Evolutionary conservation across 2,329 filamentous ascomycete genomes (phyloP).

Genomic region (Xylariomycetidae sp.): DNA sequence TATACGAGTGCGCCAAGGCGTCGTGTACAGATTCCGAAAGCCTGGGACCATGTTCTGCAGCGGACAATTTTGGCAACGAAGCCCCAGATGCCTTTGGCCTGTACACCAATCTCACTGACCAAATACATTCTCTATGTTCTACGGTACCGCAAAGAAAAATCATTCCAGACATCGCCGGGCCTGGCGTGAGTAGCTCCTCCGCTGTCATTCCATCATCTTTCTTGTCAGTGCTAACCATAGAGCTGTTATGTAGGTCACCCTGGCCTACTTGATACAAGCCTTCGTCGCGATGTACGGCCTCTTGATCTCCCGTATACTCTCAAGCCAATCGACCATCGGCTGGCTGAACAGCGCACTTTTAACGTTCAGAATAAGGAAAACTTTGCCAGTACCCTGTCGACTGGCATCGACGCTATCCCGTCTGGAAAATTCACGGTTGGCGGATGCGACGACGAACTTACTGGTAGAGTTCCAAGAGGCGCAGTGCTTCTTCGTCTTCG

Average conservation of each 20-base stretch:
- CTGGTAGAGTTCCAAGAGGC: background rate
- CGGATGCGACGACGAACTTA: background rate
- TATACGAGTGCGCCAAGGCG: background rate
- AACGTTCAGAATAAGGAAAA: too few species aligned
- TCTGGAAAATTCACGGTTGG: background rate
- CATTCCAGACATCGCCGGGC: background rate
- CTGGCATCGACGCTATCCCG: too few species aligned
- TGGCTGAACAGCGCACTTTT: too few species aligned
- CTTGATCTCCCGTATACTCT: background rate
- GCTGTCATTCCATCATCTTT: background rate
- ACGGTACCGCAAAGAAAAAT: too few species aligned
- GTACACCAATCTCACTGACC: too few species aligned
- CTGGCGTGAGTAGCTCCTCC: background rate
- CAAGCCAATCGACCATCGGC: background rate
- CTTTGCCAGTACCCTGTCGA: too few species aligned
- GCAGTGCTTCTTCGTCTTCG: background rate
- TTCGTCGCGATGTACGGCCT: background rate
- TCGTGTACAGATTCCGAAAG: background rate
- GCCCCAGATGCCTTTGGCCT: too few species aligned
- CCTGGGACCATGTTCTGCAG: background rate
- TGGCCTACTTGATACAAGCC: background rate
- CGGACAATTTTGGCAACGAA: background rate
- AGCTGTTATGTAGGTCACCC: background rate
- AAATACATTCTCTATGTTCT: too few species aligned
- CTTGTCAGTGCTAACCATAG: background rate